Evolutionary conservation across 345 rosid genomes (phyloP).

Genomic region (Salix viminalis): DNA sequence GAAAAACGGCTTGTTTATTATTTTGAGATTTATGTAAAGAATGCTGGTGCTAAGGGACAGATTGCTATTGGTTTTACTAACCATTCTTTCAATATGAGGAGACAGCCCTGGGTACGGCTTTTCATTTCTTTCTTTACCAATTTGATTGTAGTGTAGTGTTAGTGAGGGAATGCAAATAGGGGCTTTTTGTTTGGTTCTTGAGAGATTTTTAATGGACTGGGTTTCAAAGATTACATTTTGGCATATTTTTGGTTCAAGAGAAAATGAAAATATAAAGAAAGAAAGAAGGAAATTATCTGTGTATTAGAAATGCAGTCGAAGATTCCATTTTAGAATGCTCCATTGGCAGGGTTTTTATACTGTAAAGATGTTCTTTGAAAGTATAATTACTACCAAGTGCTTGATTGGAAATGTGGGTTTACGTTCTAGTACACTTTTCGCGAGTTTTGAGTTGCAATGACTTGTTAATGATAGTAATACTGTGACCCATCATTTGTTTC

Average conservation of each 20-base stretch:
- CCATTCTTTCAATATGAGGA: constrained; percentile 74
- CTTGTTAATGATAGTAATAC: background rate
- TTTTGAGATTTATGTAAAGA: constrained; percentile 82
- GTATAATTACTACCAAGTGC: background rate
- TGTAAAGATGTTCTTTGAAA: background rate
- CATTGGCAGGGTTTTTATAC: background rate
- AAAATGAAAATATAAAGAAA: background rate
- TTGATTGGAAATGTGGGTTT: background rate
- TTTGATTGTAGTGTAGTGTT: background rate
- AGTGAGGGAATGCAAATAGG: background rate
- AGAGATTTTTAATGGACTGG: background rate
- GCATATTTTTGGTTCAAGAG: background rate
- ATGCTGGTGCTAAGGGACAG: constrained; percentile 73
- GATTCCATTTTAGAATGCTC: too few species aligned
- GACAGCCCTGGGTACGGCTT: constrained; percentile 76
- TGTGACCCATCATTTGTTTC: background rate
- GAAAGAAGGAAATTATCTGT: background rate
- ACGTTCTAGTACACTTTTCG: background rate
- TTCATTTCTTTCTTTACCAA: background rate
- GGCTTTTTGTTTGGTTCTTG: background rate
- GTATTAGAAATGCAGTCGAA: too few species aligned
- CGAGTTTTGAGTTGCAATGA: background rate
- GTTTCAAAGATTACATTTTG: background rate
- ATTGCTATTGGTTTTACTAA: constrained; percentile 81
- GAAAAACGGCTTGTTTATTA: constrained; percentile 67